Evolutionary conservation across 345 rosid genomes (phyloP).

Genomic region (Pistacia integerrima): DNA sequence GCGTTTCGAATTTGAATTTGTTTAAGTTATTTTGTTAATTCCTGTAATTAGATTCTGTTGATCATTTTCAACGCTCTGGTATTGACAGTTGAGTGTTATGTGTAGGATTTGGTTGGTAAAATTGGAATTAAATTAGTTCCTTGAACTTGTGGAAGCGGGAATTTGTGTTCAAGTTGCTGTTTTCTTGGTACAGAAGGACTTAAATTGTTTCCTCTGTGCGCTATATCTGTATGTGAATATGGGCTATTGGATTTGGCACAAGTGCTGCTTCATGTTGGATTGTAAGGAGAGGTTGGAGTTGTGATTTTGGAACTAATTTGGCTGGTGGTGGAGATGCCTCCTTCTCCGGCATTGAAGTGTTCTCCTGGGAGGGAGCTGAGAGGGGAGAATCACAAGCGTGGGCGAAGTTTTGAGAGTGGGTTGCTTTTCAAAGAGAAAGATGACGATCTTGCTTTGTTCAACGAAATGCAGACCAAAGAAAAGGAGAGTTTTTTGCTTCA

Average conservation of each 20-base stretch:
- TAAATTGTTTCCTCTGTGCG: background rate
- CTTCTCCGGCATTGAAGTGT: conserved; percentile 79
- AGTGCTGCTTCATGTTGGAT: background rate
- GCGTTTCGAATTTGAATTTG: conserved; percentile 24
- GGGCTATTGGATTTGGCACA: conserved; percentile 23
- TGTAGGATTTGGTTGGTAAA: conserved; percentile 1
- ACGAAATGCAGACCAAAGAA: conserved; percentile 86
- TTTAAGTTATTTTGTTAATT: conserved; percentile 10
- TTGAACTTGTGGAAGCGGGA: conserved; percentile 1
- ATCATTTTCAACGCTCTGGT: conserved; percentile 8
- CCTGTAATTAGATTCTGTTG: background rate
- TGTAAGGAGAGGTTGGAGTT: conserved; percentile 18
- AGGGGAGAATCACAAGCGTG: conserved; percentile 67
- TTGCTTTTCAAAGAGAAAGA: conserved; percentile 67
- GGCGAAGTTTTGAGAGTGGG: conserved; percentile 74
- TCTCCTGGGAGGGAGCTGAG: conserved; percentile 75
- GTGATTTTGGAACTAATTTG: conserved; percentile 21
- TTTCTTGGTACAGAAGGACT: background rate
- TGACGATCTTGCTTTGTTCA: conserved; percentile 88
- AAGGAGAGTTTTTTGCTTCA: conserved; percentile 83
- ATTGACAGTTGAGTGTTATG: background rate
- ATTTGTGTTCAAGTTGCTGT: background rate
- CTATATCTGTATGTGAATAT: conserved; percentile 22
- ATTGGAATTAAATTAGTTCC: conserved; percentile 9
- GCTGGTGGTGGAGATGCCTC: conserved; percentile 59